These are phyloP conservation scores for Termitomyces sp. DNA, from an alignment of 768 basidiomycete genomes.

Conservation along the genomic window DNA sequence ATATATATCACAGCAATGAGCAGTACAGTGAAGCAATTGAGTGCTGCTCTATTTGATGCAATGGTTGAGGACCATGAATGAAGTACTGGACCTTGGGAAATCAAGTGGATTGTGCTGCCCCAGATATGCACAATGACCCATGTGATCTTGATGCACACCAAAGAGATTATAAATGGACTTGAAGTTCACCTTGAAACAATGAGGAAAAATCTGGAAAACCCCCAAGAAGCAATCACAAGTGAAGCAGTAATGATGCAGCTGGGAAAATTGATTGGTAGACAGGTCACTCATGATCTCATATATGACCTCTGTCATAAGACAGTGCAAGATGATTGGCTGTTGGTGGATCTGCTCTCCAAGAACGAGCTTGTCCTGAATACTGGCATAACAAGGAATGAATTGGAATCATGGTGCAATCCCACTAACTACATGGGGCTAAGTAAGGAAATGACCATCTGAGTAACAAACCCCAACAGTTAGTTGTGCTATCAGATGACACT, in stretches of 20 bases:
- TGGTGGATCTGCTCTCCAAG: constrained; percentile 26
- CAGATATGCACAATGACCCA: constrained; percentile 38
- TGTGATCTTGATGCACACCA: constrained; percentile 31
- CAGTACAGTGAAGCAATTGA: constrained; percentile 33
- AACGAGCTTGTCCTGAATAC: constrained; percentile 21
- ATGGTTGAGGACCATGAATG: constrained; percentile 45
- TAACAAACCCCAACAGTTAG: constrained; percentile 5
- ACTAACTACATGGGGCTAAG: constrained; percentile 31
- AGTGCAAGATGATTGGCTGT: constrained; percentile 17
- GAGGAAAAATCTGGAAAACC: constrained; percentile 31
- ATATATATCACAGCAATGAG: constrained; percentile 39
- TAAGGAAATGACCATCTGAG: constrained; percentile 22
- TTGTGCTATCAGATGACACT: background rate
- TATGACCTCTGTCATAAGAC: constrained; percentile 34
- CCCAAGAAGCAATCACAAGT: constrained; percentile 34
- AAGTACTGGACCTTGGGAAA: constrained; percentile 43
- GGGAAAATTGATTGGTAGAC: constrained; percentile 35
- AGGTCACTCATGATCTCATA: constrained; percentile 37
- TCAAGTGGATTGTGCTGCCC: constrained; percentile 43
- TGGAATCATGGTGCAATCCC: constrained; percentile 31
- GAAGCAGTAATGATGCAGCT: constrained; percentile 46
- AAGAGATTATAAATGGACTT: constrained; percentile 28
- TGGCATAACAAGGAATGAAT: constrained; percentile 18
- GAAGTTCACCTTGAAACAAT: constrained; percentile 35
- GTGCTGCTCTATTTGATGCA: constrained; percentile 34